Evolutionary conservation across 176 grass and related monocot genomes (phyloP).

Genomic region (Pharus latifolius): DNA sequence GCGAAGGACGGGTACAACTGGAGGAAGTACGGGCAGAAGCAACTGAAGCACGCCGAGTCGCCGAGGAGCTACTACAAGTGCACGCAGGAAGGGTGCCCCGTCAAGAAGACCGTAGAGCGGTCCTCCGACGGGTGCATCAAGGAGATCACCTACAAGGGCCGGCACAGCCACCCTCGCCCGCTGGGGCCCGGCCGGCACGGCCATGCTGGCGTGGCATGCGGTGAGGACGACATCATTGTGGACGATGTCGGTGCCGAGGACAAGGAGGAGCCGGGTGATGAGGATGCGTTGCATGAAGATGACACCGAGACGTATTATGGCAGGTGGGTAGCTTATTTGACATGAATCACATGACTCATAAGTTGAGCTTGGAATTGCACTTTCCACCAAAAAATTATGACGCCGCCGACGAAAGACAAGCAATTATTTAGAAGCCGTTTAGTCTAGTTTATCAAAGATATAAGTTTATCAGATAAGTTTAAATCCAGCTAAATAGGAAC

Average conservation of each 20-base stretch:
- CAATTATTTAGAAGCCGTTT: no score
- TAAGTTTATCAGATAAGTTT: no score
- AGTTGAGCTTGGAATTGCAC: no score
- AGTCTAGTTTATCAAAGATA: no score
- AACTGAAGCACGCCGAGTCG: constrained; percentile 74
- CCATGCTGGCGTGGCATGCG: no score
- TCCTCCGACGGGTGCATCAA: constrained; percentile 62
- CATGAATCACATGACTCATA: no score
- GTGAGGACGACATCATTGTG: neutral
- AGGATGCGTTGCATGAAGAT: constrained; percentile 14
- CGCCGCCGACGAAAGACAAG: no score
- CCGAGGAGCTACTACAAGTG: constrained; percentile 84
- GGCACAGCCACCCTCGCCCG: constrained; percentile 41
- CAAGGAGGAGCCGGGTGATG: neutral
- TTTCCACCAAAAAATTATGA: no score
- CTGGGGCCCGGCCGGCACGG: neutral
- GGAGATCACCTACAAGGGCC: constrained; percentile 83
- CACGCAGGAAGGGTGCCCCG: constrained; percentile 43
- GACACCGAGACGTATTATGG: neutral
- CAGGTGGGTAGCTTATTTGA: no score
- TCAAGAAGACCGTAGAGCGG: constrained; percentile 75
- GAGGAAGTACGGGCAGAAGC: constrained; percentile 86
- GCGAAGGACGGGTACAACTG: constrained; percentile 77
- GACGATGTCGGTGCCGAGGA: neutral
- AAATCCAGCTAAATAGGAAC: no score